Evolutionary conservation across 352 stramenopile species (phyloP), one percentile per base, ranked within the genome.

Genomic region (Phytophthora pistaciae): DNA sequence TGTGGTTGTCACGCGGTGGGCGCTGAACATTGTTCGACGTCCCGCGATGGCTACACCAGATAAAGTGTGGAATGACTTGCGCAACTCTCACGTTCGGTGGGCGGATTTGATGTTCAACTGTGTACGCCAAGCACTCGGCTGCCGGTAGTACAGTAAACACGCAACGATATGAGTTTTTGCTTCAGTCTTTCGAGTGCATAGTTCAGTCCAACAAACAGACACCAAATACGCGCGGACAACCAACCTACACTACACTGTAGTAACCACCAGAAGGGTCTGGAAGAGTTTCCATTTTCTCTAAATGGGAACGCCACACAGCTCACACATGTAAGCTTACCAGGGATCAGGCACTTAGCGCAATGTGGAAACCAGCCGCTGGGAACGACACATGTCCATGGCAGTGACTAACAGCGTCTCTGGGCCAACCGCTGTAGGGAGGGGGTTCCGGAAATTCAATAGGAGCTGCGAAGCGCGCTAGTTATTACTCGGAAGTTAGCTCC

Each of bases 71-170:
- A 52, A 77, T 55, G 69, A 74, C 18, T 27, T 80, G 38, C 60
- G 69, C 23, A 69, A 76, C 46, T 72, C 55, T 38, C 64, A 74
- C 23, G 50, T 70, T 1, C 64, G 64, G 8, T 80, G 73, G 73
- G 59, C 64, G 3, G 73, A 80, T 48, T 60, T 77, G 6, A 74
- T 77, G 68, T 70, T 77, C 20, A 70, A 70, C 18, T 80, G 72
- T 27, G 72, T 76, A 14, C 72, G 72, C n/a, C 59, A 79, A 66
- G 57, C 63, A 21, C 68, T 80, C 9, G 68, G 68, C 33, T 75
- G 9, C 70, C 70, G 5, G 66, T 70, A 20, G 40, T 60, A 16
- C 58, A 56, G 52, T 76, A 56, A 69, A 20, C 13, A 25, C 5
- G 21, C 25, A 33, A 49, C 1, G 29, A 29, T 49, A 44, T 21